These are phyloP conservation scores for Lasiosphaeriaceae sp. DNA, from an alignment of 495 filamentous ascomycete genomes.

Conservation along the genomic window DNA sequence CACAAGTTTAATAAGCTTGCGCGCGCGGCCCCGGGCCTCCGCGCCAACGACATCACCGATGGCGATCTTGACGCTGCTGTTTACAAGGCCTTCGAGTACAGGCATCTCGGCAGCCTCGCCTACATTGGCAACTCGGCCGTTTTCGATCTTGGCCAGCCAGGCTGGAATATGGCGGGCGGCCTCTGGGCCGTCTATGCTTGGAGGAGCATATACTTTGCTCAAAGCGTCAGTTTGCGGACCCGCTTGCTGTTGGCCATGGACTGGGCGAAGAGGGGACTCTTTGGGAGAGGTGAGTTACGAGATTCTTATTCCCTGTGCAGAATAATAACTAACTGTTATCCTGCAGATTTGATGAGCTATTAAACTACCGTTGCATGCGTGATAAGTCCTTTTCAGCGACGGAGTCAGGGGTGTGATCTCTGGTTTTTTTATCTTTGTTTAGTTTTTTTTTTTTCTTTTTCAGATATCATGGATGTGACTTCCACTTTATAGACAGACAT, in stretches of 20 bases:
- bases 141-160: slow-evolving; percentile 69
- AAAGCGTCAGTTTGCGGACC: slow-evolving; percentile 93
- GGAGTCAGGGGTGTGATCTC: slow-evolving; percentile 44
- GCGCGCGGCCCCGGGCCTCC: slow-evolving; percentile 69
- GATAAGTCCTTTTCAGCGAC: not conserved
- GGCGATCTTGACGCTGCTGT: slow-evolving; percentile 90
- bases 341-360: slow-evolving; percentile 64
- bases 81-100: slow-evolving; percentile 95
- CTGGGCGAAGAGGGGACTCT: slow-evolving; percentile 91
- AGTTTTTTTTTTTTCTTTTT: too few species aligned
- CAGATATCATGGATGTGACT: too few species aligned
- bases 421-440: slow-evolving; percentile 27
- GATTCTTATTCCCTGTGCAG: not conserved
- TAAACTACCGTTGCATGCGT: slow-evolving; percentile 22
- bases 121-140: slow-evolving; percentile 96
- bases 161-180: slow-evolving; percentile 76
- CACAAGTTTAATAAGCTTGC: slow-evolving; percentile 93
- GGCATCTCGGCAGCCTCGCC: slow-evolving; percentile 84
- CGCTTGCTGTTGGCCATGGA: slow-evolving; percentile 93
- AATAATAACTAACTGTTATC: slow-evolving; percentile 21
- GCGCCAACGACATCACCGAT: slow-evolving; percentile 73
- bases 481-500: too few species aligned
- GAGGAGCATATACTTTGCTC: slow-evolving; percentile 95
- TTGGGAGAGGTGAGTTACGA: slow-evolving; percentile 80
- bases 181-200: slow-evolving; percentile 94